Percentiles rank a stretch among this genome's conserved stretches.
phyloP scores from a whole-genome alignment of 2,329 filamentous ascomycete species.

The Ascochyta rabiei region DNA sequence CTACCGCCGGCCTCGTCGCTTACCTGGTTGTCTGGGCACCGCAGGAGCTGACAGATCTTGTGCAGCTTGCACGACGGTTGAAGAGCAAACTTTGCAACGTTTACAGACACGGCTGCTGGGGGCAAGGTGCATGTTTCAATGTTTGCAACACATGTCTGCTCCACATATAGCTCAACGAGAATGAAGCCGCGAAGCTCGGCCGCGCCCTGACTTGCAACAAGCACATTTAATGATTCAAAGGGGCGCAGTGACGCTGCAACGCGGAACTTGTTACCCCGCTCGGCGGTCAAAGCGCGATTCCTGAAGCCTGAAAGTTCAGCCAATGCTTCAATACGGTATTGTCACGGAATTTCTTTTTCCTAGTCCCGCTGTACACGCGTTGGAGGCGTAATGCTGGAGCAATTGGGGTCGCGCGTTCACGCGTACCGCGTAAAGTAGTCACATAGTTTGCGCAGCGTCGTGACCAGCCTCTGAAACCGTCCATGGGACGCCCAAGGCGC shows the following conservation, averaged over 20 bases:
- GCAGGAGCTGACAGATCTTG: constrained; percentile 28
- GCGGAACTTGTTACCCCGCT: constrained; percentile 28
- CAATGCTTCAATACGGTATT: constrained; percentile 28
- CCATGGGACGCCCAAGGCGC: constrained; percentile 11
- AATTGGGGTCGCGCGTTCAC: constrained; percentile 6
- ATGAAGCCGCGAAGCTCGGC: constrained; percentile 10
- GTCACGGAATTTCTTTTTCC: constrained; percentile 19
- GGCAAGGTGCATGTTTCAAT: constrained; percentile 37
- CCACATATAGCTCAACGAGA: constrained; percentile 15
- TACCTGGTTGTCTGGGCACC: constrained; percentile 16
- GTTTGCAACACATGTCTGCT: constrained; percentile 23
- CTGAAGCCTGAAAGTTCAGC: constrained; percentile 19
- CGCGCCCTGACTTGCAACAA: constrained; percentile 19
- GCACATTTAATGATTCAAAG: constrained; percentile 23
- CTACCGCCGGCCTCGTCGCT: constrained; percentile 13
- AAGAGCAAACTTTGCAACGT: constrained; percentile 40
- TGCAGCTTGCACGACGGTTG: constrained; percentile 31
- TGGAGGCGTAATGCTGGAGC: constrained; percentile 9
- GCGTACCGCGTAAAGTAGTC: constrained; percentile 13
- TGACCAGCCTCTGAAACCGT: constrained; percentile 11
- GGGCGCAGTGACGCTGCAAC: constrained; percentile 27
- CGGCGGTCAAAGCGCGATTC: constrained; percentile 25
- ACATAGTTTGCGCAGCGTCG: constrained; percentile 13
- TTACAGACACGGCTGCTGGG: constrained; percentile 29
- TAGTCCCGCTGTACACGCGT: constrained; percentile 12